Evolutionary conservation across 495 filamentous ascomycete genomes (phyloP), one percentile per base, ranked within the genome.

Genomic region (Penicillium coffeae): DNA sequence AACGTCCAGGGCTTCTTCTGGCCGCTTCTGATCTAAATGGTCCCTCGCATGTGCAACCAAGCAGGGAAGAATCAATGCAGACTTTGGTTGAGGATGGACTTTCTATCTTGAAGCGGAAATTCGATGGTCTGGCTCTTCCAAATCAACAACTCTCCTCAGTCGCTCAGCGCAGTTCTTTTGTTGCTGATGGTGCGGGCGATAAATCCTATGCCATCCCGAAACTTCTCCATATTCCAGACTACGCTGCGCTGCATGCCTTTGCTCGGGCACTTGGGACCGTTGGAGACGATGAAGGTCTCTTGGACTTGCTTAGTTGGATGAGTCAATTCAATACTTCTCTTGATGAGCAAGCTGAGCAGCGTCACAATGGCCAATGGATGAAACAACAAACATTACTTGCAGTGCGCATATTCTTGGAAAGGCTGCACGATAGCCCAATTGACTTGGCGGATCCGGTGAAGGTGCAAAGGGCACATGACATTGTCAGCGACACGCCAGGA

Each of bases 251-350:
- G 13, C 79, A 84, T 60, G 64, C 61, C 3, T 80, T 79, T 56
- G 66, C 82, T 25, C 66, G 79, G 50, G 68, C 73, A 14, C 59
- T 83, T 9, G 80, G 79, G 9, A 48, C 72, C 0, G 63, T 66
- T 1, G 65, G 68, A 42, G 79, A 84, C 45, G 68, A 69, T 35
- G 57, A 72, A n/a, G 76, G 72, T 4, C 55, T 84, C 21, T 45
- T 80, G 10, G 68, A 68, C 38, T 54, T 81, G 16, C 56, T 82
- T 16, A 56, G 66, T 21, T 82, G 79, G 79, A 81, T 83, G 75
- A 70, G 66, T 21, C 57, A 55, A 15, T 70, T 62, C 39, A 60
- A 67, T 14, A 41, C 55, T 18, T 54, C 61, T 8, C 52, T 80
- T 10, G 64, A 68, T 12, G 65, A 70, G 40, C 40, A 57, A 21